Percentiles rank a stretch among this genome's conserved stretches.
These are phyloP conservation scores for Plasmodium falciparum DNA, from an alignment of 169 alveolate genomes.

Conservation along the genomic window DNA sequence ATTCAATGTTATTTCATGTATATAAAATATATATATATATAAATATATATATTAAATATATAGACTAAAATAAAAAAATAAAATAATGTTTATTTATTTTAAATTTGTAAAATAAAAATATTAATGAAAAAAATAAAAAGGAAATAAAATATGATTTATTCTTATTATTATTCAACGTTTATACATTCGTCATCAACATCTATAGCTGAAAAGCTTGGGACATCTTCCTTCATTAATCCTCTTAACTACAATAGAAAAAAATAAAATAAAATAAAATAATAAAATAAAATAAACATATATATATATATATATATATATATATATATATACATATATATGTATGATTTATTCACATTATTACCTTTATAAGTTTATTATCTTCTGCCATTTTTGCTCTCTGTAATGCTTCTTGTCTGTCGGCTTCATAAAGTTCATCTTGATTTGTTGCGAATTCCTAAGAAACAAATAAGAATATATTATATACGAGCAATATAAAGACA, in stretches of 20 bases:
- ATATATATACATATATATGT: not conserved
- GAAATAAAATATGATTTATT: not conserved
- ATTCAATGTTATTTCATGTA: too few species aligned
- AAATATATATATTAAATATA: too few species aligned
- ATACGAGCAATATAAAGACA: too few species aligned
- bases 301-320: conserved; percentile 1
- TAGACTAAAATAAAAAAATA: too few species aligned
- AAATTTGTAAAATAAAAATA: too few species aligned
- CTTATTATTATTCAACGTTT: conserved; percentile 50
- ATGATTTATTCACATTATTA: not conserved
- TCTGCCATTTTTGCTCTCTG: conserved; percentile 75
- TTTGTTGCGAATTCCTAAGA: conserved; percentile 64
- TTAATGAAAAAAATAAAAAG: not conserved
- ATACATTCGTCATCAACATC: conserved; percentile 74
- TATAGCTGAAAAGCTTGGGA: conserved; percentile 71
- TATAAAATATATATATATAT: too few species aligned
- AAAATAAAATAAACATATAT: not conserved
- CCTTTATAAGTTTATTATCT: conserved; percentile 71
- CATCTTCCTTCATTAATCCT: conserved; percentile 74
- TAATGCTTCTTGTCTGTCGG: conserved; percentile 77
- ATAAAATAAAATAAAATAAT: not conserved
- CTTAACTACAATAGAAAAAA: conserved; percentile 38
- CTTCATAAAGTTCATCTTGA: conserved; percentile 74
- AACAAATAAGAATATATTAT: not conserved
- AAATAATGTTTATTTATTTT: too few species aligned